phyloP scores from a whole-genome alignment of 2,329 filamentous ascomycete species.

The Aspergillus sojae region DNA sequence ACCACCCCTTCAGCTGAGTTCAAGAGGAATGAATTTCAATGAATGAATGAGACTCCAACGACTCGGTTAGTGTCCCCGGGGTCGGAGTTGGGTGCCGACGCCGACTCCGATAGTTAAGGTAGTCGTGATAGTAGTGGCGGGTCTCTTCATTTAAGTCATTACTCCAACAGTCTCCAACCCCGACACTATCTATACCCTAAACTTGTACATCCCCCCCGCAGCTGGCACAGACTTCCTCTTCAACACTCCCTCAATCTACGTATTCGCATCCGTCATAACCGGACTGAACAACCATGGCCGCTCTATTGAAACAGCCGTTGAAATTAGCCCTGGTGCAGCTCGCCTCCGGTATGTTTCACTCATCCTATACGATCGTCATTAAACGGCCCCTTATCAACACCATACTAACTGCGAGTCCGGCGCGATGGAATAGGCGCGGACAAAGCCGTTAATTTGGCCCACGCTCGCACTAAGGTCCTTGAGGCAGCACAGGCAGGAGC shows the following conservation, averaged over 20 bases:
- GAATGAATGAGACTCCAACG: background rate
- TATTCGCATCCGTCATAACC: background rate
- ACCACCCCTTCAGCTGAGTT: background rate
- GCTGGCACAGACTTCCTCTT: constrained; percentile 4
- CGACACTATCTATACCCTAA: constrained; percentile 6
- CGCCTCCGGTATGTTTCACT: constrained; percentile 59
- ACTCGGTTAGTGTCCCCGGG: background rate
- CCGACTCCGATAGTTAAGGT: background rate
- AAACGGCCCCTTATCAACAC: background rate
- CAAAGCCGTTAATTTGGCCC: constrained; percentile 80
- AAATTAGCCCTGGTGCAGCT: constrained; percentile 83
- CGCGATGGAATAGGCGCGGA: constrained; percentile 61
- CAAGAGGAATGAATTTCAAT: no score
- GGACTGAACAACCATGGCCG: constrained; percentile 46
- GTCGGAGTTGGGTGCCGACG: background rate
- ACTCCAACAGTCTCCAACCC: constrained; percentile 6
- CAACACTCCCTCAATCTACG: background rate
- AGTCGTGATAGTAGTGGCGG: background rate
- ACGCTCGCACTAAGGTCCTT: constrained; percentile 79
- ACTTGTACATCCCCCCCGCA: background rate
- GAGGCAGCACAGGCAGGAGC: constrained; percentile 77
- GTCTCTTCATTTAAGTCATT: background rate
- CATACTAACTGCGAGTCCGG: constrained; percentile 7
- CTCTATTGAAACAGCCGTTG: constrained; percentile 72
- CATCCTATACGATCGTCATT: background rate